Evolutionary conservation across 179 eudicot species (phyloP).

Genomic region (Drosera spatulata): DNA sequence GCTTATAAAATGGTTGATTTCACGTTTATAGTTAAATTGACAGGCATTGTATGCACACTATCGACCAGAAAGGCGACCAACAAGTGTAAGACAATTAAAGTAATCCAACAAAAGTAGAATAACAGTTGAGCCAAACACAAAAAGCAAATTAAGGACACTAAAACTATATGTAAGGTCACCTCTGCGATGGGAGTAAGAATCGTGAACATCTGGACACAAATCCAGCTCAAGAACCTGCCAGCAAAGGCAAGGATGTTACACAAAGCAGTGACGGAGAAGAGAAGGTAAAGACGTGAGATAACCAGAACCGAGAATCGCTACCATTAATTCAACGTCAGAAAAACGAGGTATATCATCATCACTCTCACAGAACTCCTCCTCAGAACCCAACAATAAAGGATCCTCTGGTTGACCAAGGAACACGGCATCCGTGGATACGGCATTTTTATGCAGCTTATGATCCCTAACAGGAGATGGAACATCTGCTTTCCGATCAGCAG

Average conservation of each 20-base stretch:
- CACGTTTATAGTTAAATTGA: background rate
- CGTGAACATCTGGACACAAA: slow-evolving; percentile 49
- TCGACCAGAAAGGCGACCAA: too few relatives aligned
- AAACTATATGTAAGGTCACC: slow-evolving; percentile 23
- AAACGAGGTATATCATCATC: slow-evolving; percentile 64
- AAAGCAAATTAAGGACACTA: background rate
- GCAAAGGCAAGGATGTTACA: slow-evolving; percentile 5
- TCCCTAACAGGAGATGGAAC: slow-evolving; percentile 16
- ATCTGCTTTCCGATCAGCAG: slow-evolving; percentile 16
- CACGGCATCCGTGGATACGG: slow-evolving; percentile 24
- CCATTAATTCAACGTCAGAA: slow-evolving; percentile 94
- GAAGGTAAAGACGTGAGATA: background rate
- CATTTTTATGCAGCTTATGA: slow-evolving; percentile 21
- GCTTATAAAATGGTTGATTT: background rate
- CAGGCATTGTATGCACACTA: too few relatives aligned
- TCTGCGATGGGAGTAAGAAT: slow-evolving; percentile 18
- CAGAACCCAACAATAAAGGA: slow-evolving; percentile 23
- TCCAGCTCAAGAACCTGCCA: slow-evolving; percentile 70
- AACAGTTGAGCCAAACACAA: background rate
- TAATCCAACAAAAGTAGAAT: background rate
- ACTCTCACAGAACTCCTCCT: slow-evolving; percentile 33
- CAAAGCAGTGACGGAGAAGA: background rate
- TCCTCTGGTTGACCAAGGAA: slow-evolving; percentile 32
- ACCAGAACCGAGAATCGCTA: slow-evolving; percentile 15
- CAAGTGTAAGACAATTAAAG: too few relatives aligned